phyloP scores from a whole-genome alignment of 2,329 filamentous ascomycete genomes.

The Furcasterigmium sp. region DNA sequence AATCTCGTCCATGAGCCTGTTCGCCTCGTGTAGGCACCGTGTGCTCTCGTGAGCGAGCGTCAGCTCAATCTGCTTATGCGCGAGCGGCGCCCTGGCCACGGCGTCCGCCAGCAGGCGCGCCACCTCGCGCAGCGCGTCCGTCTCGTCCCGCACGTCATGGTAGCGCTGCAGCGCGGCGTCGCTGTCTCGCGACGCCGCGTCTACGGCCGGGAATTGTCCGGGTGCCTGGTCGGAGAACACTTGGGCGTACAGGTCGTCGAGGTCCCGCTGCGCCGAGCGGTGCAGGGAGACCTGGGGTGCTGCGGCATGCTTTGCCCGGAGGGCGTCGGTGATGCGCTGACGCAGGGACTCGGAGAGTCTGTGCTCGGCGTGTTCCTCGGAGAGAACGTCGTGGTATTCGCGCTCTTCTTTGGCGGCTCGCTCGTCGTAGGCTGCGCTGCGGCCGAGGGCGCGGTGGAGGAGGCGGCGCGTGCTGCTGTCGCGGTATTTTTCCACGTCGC shows the following conservation, averaged over 20 bases:
- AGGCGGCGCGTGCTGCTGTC: slow-evolving; percentile 47
- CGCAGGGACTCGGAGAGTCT: slow-evolving; percentile 34
- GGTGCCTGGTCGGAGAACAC: slow-evolving; percentile 49
- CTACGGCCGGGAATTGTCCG: slow-evolving; percentile 46
- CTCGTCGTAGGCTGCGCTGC: slow-evolving; percentile 41
- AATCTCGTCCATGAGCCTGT: slow-evolving; percentile 34
- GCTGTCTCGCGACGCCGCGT: slow-evolving; percentile 34
- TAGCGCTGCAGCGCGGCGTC: slow-evolving; percentile 28
- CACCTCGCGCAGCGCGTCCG: slow-evolving; percentile 36
- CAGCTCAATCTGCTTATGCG: slow-evolving; percentile 31
- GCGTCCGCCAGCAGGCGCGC: slow-evolving; percentile 32
- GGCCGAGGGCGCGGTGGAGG: slow-evolving; percentile 43
- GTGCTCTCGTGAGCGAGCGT: slow-evolving; percentile 40
- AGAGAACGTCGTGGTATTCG: slow-evolving; percentile 49
- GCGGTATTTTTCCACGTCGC: slow-evolving; percentile 47
- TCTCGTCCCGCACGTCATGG: slow-evolving; percentile 25
- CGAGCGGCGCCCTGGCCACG: slow-evolving; percentile 24
- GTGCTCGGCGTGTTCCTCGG: slow-evolving; percentile 39
- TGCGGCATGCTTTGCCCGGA: slow-evolving; percentile 26
- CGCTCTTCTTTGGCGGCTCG: slow-evolving; percentile 47
- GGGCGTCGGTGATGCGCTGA: slow-evolving; percentile 32
- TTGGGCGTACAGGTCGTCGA: slow-evolving; percentile 44
- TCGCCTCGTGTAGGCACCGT: slow-evolving; percentile 42
- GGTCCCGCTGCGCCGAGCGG: slow-evolving; percentile 33
- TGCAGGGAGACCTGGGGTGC: slow-evolving; percentile 28